phyloP scores from a whole-genome alignment of 805 yeast species.

The Myxozyma geophila region DNA sequence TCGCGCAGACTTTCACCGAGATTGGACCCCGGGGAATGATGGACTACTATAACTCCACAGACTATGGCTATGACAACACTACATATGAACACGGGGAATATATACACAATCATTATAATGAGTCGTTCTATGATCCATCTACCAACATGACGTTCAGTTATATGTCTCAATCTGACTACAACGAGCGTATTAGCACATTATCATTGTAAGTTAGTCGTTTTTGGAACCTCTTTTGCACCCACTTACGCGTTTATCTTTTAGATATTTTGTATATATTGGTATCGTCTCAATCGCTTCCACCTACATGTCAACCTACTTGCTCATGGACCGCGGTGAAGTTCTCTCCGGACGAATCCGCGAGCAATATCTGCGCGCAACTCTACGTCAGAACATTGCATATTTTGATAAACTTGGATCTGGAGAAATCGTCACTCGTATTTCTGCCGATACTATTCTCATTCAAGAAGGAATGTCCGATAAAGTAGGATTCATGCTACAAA shows the following conservation, averaged over 20 bases:
- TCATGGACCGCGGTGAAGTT: conserved; percentile 49
- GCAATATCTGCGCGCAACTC: conserved; percentile 45
- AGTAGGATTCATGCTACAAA: conserved; percentile 46
- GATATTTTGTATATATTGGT: conserved; percentile 50
- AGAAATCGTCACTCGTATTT: conserved; percentile 51
- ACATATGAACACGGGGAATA: conserved; percentile 32
- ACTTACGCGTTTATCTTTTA: not conserved
- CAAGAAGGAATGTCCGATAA: conserved; percentile 53
- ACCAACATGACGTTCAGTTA: not conserved
- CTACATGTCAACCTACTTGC: conserved; percentile 44
- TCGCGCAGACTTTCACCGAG: conserved; percentile 47
- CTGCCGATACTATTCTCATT: conserved; percentile 48
- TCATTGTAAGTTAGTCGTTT: conserved; percentile 8
- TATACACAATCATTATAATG: conserved; percentile 8
- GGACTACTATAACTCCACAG: not conserved
- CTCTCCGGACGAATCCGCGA: conserved; percentile 49
- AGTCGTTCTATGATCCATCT: conserved; percentile 11
- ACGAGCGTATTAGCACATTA: conserved; percentile 14
- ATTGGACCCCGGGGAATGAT: conserved; percentile 35
- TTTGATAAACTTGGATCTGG: conserved; percentile 52
- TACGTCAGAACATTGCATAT: conserved; percentile 51
- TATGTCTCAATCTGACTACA: conserved; percentile 29
- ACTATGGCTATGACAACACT: conserved; percentile 33
- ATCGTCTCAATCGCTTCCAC: conserved; percentile 41
- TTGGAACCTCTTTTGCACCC: too few relatives aligned